Conservation (phyloP, 2,329 filamentous ascomycete species). For the Chrysoporthe austroafricana region DNA sequence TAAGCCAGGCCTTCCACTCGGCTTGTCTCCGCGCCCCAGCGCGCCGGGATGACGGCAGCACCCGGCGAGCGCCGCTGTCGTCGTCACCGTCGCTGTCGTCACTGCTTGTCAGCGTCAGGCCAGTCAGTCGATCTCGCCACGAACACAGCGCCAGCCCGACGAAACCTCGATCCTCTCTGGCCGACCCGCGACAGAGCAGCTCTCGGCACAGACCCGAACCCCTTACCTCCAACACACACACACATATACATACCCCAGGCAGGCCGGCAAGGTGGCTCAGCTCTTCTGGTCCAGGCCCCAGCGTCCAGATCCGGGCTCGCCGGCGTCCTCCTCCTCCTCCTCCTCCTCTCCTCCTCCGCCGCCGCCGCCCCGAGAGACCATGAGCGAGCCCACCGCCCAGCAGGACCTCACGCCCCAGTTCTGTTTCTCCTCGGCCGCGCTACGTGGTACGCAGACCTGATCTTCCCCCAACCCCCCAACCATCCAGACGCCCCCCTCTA, state of each 20-base stretch:
- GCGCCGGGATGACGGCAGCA: background rate
- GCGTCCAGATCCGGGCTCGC: background rate
- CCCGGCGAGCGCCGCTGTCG: no score
- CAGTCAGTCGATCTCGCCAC: background rate
- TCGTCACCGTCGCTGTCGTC: no score
- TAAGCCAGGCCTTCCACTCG: no score
- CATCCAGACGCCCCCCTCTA: background rate
- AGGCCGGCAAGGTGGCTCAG: conserved; percentile 49
- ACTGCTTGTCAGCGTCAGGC: background rate
- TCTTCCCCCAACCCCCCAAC: no score
- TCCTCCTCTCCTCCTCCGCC: conserved; percentile 44
- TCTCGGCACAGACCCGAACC: no score
- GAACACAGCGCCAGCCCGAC: background rate
- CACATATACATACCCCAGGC: no score
- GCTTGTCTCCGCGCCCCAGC: no score
- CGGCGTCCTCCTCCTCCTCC: conserved; percentile 41
- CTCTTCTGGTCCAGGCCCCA: conserved; percentile 52
- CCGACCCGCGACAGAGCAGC: background rate
- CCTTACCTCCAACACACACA: no score
- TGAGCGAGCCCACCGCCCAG: conserved; percentile 49
- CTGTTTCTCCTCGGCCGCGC: conserved; percentile 72
- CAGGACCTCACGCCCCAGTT: conserved; percentile 72
- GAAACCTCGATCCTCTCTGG: background rate
- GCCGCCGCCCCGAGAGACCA: conserved; percentile 39
- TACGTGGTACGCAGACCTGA: conserved; percentile 61